phyloP scores from a whole-genome alignment of 495 filamentous ascomycete genomes.

The Xylaria sp. region DNA sequence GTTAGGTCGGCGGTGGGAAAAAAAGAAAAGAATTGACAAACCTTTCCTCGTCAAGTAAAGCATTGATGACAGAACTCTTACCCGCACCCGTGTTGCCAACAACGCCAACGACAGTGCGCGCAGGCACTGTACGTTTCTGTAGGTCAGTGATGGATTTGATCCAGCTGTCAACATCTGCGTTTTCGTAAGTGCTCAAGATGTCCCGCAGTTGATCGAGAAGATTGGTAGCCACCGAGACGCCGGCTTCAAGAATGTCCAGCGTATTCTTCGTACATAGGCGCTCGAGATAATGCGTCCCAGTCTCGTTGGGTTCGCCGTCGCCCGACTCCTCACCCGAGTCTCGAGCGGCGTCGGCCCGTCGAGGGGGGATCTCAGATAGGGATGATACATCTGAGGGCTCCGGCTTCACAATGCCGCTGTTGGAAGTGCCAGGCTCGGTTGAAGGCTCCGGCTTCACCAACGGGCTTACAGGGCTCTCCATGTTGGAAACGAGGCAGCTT shows the following conservation, averaged over 20 bases:
- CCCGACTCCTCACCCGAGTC: not conserved
- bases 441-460: not conserved
- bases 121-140: conserved; percentile 32
- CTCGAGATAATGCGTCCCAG: conserved; percentile 30
- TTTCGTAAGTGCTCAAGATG: conserved; percentile 6
- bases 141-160: conserved; percentile 49
- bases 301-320: not conserved
- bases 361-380: not conserved
- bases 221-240: conserved; percentile 34
- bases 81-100: conserved; percentile 66
- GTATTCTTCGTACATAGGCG: conserved; percentile 25
- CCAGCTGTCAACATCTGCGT: conserved; percentile 44
- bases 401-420: not conserved
- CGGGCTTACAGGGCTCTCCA: not conserved
- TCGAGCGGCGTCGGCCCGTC: not conserved
- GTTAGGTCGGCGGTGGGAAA: not conserved
- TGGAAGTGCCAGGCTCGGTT: not conserved
- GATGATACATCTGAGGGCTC: not conserved
- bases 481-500: not conserved
- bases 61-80: conserved; percentile 68
- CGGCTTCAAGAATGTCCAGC: conserved; percentile 41
- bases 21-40: conserved; percentile 27
- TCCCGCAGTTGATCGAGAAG: conserved; percentile 38
- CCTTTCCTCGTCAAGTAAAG: conserved; percentile 62
- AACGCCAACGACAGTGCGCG: conserved; percentile 60